Conservation (phyloP, 163 green algal species). For the Trebouxia gelatinosa region DNA sequence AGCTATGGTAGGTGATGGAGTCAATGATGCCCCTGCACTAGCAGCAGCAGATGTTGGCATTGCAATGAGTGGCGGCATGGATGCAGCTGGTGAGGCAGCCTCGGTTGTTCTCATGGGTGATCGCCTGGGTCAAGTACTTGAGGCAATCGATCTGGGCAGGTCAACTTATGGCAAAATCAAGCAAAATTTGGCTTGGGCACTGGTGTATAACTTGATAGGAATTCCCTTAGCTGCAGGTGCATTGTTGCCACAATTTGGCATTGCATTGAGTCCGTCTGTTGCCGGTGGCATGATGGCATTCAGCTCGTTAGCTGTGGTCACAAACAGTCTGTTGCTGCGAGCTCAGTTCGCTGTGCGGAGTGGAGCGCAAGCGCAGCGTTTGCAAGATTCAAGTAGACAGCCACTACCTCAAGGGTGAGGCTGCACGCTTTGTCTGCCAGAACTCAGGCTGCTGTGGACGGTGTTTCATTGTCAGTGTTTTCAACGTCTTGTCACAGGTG, state of each 20-base stretch:
- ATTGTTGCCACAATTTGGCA: conserved; percentile 61
- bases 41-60: conserved; percentile 93
- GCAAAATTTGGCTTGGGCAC: conserved; percentile 90
- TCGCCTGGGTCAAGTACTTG: conserved; percentile 69
- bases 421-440: too few species aligned
- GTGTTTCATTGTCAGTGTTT: too few species aligned
- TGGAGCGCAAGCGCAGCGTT: conserved; percentile 3
- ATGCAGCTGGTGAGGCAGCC: conserved; percentile 73
- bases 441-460: too few species aligned
- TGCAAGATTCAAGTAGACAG: conserved; percentile 12
- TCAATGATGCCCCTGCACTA: conserved; percentile 93
- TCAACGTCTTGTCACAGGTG: too few species aligned
- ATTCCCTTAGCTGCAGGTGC: conserved; percentile 87
- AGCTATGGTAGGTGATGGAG: conserved; percentile 80
- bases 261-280: conserved; percentile 62
- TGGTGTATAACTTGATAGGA: conserved; percentile 91
- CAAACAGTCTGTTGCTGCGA: conserved; percentile 70
- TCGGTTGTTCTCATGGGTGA: conserved; percentile 90
- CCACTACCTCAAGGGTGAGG: conserved; percentile 5
- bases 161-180: conserved; percentile 83
- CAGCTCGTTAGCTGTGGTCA: conserved; percentile 71
- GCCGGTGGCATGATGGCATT: conserved; percentile 77
- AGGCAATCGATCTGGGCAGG: conserved; percentile 74
- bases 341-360: conserved; percentile 6
- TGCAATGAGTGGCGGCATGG: conserved; percentile 74